Conservation (phyloP, 306 rosid species). For the Dryas alaskensis region DNA sequence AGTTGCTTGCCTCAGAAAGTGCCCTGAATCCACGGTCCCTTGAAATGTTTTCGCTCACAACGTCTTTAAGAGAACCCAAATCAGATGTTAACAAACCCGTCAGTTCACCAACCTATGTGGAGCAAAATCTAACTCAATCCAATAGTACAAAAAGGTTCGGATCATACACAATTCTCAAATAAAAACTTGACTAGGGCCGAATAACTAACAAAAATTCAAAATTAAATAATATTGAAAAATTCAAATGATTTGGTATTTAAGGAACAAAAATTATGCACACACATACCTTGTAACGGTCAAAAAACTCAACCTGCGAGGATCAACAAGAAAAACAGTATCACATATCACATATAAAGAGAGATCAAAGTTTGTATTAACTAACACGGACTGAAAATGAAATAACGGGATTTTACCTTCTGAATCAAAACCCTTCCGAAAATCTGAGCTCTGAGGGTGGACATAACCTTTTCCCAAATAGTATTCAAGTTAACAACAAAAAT, state of each 20-base stretch:
- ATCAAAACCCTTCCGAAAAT: conserved; percentile 78
- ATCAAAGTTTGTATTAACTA: not conserved
- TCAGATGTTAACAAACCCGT: conserved; percentile 90
- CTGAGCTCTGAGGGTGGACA: conserved; percentile 89
- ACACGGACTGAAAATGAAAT: not conserved
- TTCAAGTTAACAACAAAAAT: conserved; percentile 80
- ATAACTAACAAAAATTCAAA: too few species aligned
- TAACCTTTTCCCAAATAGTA: conserved; percentile 86
- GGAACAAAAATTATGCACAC: conserved; percentile 10
- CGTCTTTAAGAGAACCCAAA: conserved; percentile 73
- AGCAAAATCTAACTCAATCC: conserved; percentile 40
- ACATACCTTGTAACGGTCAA: conserved; percentile 87
- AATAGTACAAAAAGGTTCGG: conserved; percentile 1
- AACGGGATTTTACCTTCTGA: conserved; percentile 59
- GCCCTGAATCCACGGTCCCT: conserved; percentile 99
- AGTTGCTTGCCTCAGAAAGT: conserved; percentile 98
- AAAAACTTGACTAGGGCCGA: too few species aligned
- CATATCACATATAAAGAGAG: not conserved
- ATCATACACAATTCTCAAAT: conserved; percentile 12
- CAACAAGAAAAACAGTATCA: conserved; percentile 8
- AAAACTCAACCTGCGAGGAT: conserved; percentile 76
- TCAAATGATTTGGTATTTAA: too few species aligned
- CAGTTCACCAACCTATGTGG: conserved; percentile 80
- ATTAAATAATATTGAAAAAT: too few species aligned
- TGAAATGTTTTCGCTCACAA: conserved; percentile 80